These are phyloP conservation scores for Xylariaceae sp. DNA, from an alignment of 2,329 filamentous ascomycete species.

Conservation along the genomic window DNA sequence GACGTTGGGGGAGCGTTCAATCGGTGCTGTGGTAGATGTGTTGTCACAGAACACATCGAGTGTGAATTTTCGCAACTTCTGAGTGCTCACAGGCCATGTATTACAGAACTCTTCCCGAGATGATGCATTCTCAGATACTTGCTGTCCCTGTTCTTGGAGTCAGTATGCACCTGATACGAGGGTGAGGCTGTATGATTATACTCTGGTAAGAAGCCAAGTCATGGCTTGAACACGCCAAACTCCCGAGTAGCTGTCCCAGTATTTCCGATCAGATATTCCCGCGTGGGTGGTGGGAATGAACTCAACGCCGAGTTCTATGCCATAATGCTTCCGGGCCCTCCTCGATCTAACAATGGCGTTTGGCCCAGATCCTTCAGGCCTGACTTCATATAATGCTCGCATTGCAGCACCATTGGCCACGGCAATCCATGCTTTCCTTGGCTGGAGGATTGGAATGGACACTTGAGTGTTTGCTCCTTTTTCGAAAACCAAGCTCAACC, in stretches of 20 bases:
- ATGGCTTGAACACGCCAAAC: constrained; percentile 27
- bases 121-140: constrained; percentile 38
- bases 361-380: constrained; percentile 28
- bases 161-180: background rate
- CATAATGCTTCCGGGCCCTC: constrained; percentile 42
- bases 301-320: constrained; percentile 25
- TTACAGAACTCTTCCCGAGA: constrained; percentile 32
- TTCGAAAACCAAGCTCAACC: constrained; percentile 30
- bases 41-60: constrained; percentile 36
- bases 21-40: constrained; percentile 26
- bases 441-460: constrained; percentile 42
- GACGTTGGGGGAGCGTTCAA: constrained; percentile 35
- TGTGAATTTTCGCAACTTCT: constrained; percentile 32
- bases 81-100: constrained; percentile 30
- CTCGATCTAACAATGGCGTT: constrained; percentile 38
- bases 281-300: constrained; percentile 10
- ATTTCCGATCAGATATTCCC: constrained; percentile 5
- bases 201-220: constrained; percentile 41
- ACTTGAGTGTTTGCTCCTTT: constrained; percentile 24
- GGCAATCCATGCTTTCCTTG: constrained; percentile 46
- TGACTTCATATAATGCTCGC: constrained; percentile 40
- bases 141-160: constrained; percentile 29
- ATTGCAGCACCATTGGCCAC: constrained; percentile 49
- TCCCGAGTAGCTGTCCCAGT: constrained; percentile 12
- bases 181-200: constrained; percentile 7